Evolutionary conservation across 2,329 filamentous ascomycete species (phyloP), one percentile per base, ranked within the genome.

Genomic region (Alternaria angustiovoidea): DNA sequence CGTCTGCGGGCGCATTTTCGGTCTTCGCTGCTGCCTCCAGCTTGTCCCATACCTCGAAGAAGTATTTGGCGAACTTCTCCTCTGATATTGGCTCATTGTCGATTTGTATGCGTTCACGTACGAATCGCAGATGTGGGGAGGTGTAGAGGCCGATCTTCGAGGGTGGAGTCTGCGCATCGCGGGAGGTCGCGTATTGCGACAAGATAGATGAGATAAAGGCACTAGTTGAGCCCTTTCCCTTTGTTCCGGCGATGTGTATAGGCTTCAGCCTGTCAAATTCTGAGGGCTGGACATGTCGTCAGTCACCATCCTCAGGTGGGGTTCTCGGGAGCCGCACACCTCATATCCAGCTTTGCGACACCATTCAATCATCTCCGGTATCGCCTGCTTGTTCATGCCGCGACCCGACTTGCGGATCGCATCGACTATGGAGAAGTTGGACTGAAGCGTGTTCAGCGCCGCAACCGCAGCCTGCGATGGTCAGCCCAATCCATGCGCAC

Each of bases 241-340:
- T 98, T 5, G 94, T 97, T 12, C 94, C 94, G 1, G 94, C 92
- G 46, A 98, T 88, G 75, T 98, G 94, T 62, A 98, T 88, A 66
- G 85, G 81, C 60, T 86, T 89, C 63, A 90, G 73, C 9, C 74
- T 79, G 64, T 88, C 81, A 67, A 90, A 84, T 60, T 89, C 87
- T 14, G 85, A 83, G 18, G 88, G 87, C 87, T 90, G 30, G 5
- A 42, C 14, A 54, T 34, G 54, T 53, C 43, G 68, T 65, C 61
- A 66, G 49, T 41, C 12, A 46, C 26, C 7, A 14, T 47, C 11
- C 28, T 41, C 26, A 12, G 32, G 39, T 36, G 24, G 38, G 18
- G 24, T 44, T 39, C 16, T n/a, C 56, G 69, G 60, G 63, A 70
- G 67, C 65, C 76, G 80, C 85, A 79, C 81, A 90, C 88, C 79